A percentile compares a stretch with the other conserved stretches of the same genome.
Evolutionary conservation across 768 basidiomycete species (phyloP).

Genomic region (Fomitopsis serialis): DNA sequence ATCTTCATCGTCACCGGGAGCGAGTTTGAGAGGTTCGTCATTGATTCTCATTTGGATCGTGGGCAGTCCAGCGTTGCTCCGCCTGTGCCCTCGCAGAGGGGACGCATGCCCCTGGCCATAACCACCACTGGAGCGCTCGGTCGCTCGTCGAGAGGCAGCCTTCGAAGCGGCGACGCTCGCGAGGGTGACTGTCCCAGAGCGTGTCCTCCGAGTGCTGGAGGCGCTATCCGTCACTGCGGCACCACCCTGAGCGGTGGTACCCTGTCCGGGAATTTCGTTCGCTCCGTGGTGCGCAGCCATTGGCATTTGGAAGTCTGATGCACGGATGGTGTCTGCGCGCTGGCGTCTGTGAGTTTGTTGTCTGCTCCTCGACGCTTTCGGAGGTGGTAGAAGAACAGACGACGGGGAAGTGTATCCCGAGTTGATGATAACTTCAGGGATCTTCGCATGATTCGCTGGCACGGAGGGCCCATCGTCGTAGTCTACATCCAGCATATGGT

Average conservation of each 20-base stretch:
- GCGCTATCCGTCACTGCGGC: neutral
- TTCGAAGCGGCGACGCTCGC: slow-evolving; percentile 8
- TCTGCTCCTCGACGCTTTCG: neutral
- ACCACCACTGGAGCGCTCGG: slow-evolving; percentile 1
- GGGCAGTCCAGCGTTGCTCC: slow-evolving; percentile 10
- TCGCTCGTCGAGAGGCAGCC: neutral
- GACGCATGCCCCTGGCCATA: neutral
- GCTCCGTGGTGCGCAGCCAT: too few species aligned
- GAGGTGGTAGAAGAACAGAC: neutral
- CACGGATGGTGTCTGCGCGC: slow-evolving; percentile 45
- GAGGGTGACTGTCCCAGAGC: slow-evolving; percentile 42
- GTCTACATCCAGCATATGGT: neutral
- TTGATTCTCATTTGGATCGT: slow-evolving; percentile 20
- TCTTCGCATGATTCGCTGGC: too few species aligned
- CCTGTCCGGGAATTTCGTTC: too few species aligned
- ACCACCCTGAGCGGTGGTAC: neutral
- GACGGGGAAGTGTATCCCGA: neutral
- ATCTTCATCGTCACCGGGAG: slow-evolving; percentile 17
- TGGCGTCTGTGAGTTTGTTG: slow-evolving; percentile 18
- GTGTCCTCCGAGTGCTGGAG: slow-evolving; percentile 33
- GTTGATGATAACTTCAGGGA: neutral
- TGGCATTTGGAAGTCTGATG: slow-evolving; percentile 31
- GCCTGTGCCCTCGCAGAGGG: slow-evolving; percentile 1
- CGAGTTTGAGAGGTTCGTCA: slow-evolving; percentile 17
- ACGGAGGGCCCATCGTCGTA: too few species aligned